A percentile compares a stretch with the other conserved stretches of the same genome.
Conservation (phyloP, 805 yeast genomes). For the Candida silvicultrix region DNA sequence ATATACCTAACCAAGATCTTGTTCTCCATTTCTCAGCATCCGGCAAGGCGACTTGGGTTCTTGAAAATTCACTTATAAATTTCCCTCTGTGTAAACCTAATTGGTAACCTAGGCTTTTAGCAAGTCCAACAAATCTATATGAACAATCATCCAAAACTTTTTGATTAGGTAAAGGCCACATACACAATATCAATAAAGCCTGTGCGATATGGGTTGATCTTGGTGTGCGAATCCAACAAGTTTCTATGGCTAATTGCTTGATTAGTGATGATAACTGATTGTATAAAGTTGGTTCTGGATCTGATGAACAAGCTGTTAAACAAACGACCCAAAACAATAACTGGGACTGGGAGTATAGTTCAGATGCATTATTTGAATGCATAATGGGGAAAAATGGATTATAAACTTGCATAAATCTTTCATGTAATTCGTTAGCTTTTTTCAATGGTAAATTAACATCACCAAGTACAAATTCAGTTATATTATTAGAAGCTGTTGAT, state of each 20-base stretch:
- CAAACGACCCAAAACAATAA: slow-evolving; percentile 87
- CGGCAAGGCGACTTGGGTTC: slow-evolving; percentile 83
- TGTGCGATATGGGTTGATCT: slow-evolving; percentile 91
- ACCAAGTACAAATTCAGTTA: slow-evolving; percentile 68
- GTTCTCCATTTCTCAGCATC: slow-evolving; percentile 95
- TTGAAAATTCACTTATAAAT: slow-evolving; percentile 82
- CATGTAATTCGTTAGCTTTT: slow-evolving; percentile 70
- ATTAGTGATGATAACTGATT: slow-evolving; percentile 68
- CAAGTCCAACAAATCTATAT: slow-evolving; percentile 81
- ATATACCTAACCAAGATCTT: slow-evolving; percentile 84
- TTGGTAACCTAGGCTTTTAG: slow-evolving; percentile 78
- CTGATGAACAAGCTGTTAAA: slow-evolving; percentile 78
- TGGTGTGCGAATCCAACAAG: slow-evolving; percentile 91
- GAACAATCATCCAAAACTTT: slow-evolving; percentile 90
- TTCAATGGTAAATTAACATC: slow-evolving; percentile 60
- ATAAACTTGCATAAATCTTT: slow-evolving; percentile 56
- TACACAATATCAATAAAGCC: slow-evolving; percentile 74
- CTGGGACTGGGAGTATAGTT: slow-evolving; percentile 77
- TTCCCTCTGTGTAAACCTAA: slow-evolving; percentile 88
- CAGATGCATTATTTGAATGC: slow-evolving; percentile 62
- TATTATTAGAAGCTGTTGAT: slow-evolving; percentile 20
- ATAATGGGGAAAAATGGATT: slow-evolving; percentile 78
- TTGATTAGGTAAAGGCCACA: slow-evolving; percentile 92
- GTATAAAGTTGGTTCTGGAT: slow-evolving; percentile 81
- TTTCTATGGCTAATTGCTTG: slow-evolving; percentile 82